Evolutionary conservation across 2,329 filamentous ascomycete genomes (phyloP), one percentile per base, ranked within the genome.

Genomic region (Xylariaceae sp.): DNA sequence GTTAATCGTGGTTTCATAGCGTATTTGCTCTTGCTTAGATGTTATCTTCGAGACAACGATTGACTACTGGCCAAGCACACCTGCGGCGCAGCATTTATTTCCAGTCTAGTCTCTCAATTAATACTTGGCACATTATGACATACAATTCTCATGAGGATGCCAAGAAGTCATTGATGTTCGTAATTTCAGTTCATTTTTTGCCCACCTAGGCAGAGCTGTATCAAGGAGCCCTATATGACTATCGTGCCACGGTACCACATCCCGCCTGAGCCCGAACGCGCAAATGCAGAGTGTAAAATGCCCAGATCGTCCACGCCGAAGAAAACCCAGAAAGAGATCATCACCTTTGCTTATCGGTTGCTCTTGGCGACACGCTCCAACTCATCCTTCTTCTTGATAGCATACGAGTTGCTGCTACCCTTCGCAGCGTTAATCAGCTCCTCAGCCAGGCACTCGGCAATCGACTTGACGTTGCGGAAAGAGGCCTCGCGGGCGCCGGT

Each of bases 361-460:
- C 86, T 91, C 91, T 99, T 99, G 82, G 94, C 94, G 73, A 99
- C 94, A 94, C 94, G 94, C 89, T 99, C 94, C 83, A 99, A 82
- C 89, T 99, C 95, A 81, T 99, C 94, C 93, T 99, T 99, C 92
- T 99, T 99, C 92, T 99, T 99, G 88, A 99, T 99, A 74, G 95
- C 94, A 80, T 97, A 99, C 70, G 92, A 97, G 92, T 99, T 99
- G 83, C 90, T 95, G 88, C 89, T 95, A 75, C 94, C 94, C 91
- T 99, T 99, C 80, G 95, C 95, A 77, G 95, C 95, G 86, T 99
- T 99, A 89, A 99, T 97, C 78, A 99, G 87, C 88, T 99, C 94
- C 83, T 99, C 95, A 76, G 94, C 94, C 73, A 99, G 84, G 85
- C 94, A 97, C 87, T 99, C 94, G 73, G 95, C 92, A 77, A 99